Percentiles rank a stretch among this genome's conserved stretches.
These are phyloP conservation scores for Dactylella cylindrospora DNA, from an alignment of 2,329 filamentous ascomycete genomes.

Conservation along the genomic window DNA sequence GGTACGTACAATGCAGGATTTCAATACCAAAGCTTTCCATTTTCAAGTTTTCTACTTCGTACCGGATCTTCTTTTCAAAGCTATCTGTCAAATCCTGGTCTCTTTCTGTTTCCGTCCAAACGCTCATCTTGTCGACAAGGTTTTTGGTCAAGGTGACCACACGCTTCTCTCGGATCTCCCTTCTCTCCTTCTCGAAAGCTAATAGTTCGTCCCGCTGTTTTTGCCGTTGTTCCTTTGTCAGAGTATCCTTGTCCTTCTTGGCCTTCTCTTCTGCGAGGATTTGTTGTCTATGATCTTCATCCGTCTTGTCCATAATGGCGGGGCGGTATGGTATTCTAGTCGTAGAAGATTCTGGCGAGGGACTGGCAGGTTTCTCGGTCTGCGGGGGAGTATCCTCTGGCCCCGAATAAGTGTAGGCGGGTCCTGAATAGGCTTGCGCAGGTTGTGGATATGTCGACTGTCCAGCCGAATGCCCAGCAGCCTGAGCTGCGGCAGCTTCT, in stretches of 20 bases:
- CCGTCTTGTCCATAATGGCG: conserved; percentile 83
- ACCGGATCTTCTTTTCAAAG: conserved; percentile 89
- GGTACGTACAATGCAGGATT: conserved; percentile 48
- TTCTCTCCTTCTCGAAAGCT: conserved; percentile 83
- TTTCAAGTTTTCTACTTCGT: conserved; percentile 97
- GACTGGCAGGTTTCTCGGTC: conserved; percentile 16
- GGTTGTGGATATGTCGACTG: conserved; percentile 52
- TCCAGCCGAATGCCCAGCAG: too few species aligned
- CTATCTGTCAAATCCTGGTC: conserved; percentile 77
- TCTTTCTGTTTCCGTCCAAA: conserved; percentile 98
- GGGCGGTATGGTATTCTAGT: conserved; percentile 71
- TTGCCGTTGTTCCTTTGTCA: conserved; percentile 90
- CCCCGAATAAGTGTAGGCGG: conserved; percentile 43
- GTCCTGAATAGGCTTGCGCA: conserved; percentile 47
- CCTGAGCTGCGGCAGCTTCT: conserved; percentile 50
- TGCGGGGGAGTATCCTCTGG: conserved; percentile 3
- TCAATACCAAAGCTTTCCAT: conserved; percentile 99
- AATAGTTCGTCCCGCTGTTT: conserved; percentile 89
- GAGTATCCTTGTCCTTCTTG: conserved; percentile 82
- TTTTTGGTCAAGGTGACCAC: conserved; percentile 82
- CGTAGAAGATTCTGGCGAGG: conserved; percentile 49
- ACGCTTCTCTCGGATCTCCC: conserved; percentile 80
- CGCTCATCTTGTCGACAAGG: conserved; percentile 81
- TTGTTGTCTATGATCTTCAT: conserved; percentile 63
- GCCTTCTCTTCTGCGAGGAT: conserved; percentile 56